Percentiles rank a stretch among this genome's conserved stretches.
phyloP scores from a whole-genome alignment of 305 asterid species.

The Plantago coronopus region DNA sequence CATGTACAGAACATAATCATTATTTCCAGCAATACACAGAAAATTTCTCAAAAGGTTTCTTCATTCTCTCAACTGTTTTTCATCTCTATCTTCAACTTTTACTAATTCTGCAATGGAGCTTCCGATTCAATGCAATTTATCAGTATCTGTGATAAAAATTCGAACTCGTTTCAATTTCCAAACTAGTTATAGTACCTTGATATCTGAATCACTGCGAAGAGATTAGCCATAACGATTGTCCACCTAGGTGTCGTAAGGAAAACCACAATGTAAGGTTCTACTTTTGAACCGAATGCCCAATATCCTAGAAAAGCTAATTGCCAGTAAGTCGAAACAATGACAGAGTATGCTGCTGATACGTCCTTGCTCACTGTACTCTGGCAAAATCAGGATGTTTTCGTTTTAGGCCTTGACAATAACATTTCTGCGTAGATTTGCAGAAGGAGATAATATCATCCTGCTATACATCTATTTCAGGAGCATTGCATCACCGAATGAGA shows the following conservation, averaged over 20 bases:
- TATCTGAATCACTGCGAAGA: conserved; percentile 58
- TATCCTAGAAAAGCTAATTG: conserved; percentile 53
- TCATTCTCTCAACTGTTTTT: too few relatives aligned
- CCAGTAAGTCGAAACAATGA: conserved; percentile 50
- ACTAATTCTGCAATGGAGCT: too few relatives aligned
- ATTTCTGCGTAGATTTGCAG: neutral
- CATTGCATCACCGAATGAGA: conserved; percentile 68
- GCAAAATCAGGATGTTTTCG: conserved; percentile 10
- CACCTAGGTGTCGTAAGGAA: conserved; percentile 46
- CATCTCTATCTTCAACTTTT: too few relatives aligned
- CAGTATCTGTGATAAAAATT: too few relatives aligned
- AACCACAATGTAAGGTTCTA: conserved; percentile 52
- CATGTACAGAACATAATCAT: too few relatives aligned
- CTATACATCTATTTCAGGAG: conserved; percentile 67
- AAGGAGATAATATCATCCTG: conserved; percentile 4
- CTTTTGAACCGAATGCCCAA: conserved; percentile 63
- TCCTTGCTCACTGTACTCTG: conserved; percentile 53
- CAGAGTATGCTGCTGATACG: conserved; percentile 45
- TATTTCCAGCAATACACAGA: too few relatives aligned
- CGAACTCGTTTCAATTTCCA: too few relatives aligned
- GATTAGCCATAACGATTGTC: conserved; percentile 51
- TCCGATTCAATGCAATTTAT: too few relatives aligned
- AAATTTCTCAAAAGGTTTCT: too few relatives aligned
- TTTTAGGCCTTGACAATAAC: too few relatives aligned
- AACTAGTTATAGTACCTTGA: conserved; percentile 52